Evolutionary conservation across 148 eudicot genomes (phyloP), one percentile per base, ranked within the genome.

Genomic region (Rhododendron ovatum): DNA sequence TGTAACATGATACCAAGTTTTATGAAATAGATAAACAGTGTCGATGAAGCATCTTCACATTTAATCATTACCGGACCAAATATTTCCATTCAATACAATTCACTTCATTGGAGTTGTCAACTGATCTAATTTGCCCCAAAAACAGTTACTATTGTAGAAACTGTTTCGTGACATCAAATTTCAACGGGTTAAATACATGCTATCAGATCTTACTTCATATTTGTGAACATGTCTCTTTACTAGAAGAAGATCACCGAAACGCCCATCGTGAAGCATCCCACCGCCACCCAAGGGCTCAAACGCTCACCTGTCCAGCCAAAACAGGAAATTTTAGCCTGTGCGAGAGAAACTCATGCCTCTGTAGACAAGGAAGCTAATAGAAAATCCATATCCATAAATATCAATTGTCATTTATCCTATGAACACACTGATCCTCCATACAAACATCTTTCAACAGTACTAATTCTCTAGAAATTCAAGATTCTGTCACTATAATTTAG

Each of bases 231-330:
- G 53, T 24, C 28, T 77, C 33, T 43, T 78, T 35, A 75, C 88
- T 84, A 96, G 92, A 96, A 96, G 79, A 96, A 95, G 86, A 95
- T 93, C 84, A 96, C 92, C 2, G 99, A 95, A 1, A 96, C 87
- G 18, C 98, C 98, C 96, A 96, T 96, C 76, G 91, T 87, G 85
- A 96, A 91, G 92, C 97, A 94, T 87, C 96, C 97, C 41, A 87
- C 88, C 22, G 94, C 93, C 84, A 97, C 96, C 98, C 98, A 97
- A 1, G 98, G 98, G 86, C 98, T 94, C 92, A 94, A 86, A 18
- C 98, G 90, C 88, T 94, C 99, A 88, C 98, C 98, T 95, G 93
- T 88, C 90, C 85, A 91, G 41, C 41, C 17, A 7, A 33, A 50
- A 63, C 41, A 17, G 53, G 76, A 30, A 37, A 6, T 12, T 6